Base-by-base conservation (phyloP, 2,329 filamentous ascomycete genomes). In the Pseudogymnoascus sp. region DNA sequence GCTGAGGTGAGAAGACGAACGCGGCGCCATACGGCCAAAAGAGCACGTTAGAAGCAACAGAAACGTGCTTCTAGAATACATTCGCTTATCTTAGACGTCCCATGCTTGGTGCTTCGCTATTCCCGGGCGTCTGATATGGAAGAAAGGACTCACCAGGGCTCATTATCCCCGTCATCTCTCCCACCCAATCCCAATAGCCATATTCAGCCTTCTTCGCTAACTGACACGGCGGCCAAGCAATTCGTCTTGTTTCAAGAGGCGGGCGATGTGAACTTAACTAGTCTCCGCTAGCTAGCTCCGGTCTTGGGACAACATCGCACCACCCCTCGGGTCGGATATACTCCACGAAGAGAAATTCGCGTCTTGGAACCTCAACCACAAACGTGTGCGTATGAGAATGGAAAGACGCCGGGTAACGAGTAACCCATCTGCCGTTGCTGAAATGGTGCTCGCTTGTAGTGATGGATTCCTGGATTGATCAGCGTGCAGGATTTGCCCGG, bases 181-280 rank as follows among this genome's bases (percentile, higher is more conserved):
- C 28, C 49, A 9, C 14, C 49, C 49, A 56, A 56, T 56, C 49
- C 49, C 8, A 56, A 56, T 56, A n/a, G 49, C 49, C 9, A 18
- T 53, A 56, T 18, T 56, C 49, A 56, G 49, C 49, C 49, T 56
- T 56, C 16, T 56, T 56, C 49, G 49, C 49, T 56, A 56, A 56
- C 49, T 56, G 49, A 56, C 28, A 56, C 49, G 16, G 16, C 49
- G 16, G 49, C 49, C 49, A 56, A 56, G 49, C n/a, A 56, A 36
- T 31, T 34, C 28, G 16, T 34, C 49, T 34, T 34, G 49, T 56
- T 56, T 56, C 49, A 56, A 56, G 49, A 56, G 49, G 49, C 49
- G 49, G 49, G n/a, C 49, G 49, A 56, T 56, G 28, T 16, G 28
- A 56, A 56, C 49, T 56, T 56, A 56, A 56, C 49, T 56, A 56